Base-by-base conservation (phyloP, 1,284 basidiomycete species). In the Cryptococcus sp. region DNA sequence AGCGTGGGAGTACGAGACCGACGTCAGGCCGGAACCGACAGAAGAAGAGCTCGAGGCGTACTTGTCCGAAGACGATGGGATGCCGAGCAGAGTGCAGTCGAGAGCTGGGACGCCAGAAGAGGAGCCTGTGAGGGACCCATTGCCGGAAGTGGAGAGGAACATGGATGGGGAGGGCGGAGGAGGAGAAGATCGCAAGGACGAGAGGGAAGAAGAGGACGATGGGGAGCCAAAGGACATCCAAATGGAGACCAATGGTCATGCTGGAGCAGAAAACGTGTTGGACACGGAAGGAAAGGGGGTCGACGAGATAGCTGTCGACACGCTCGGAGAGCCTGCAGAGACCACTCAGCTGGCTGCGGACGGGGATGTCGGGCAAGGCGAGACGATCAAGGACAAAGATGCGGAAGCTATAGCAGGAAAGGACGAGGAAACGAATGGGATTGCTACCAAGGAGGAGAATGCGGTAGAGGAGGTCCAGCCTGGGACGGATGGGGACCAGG, bases 1-100 rank as follows among this genome's bases (percentile, higher is more conserved):
- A 21, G 62, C 66, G 2, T 71, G 69, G 69, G 39, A 36, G 34
- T n/a, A 14, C 9, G 34, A 14, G 6, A 19, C 34, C 14, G 14
- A 37, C 37, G 18, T 34, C 34, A 36, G 9, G 34, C 34, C 34
- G 14, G 34, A 36, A n/a, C 34, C 28, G 22, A 47, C 31, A 34
- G 21, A 18, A 18, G 25, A 45, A 31, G 14, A 7, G 28, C 28
- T 7, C 7, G 28, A 31, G 28, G 28, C 28, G 7, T 7, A 31
- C 14, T 7, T 31, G 28, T 7, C 7, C 7, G 9, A 31, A 31
- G 14, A 21, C 24, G 25, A 38, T n/a, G n/a, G n/a, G n/a, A n/a
- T n/a, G n/a, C n/a, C n/a, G n/a, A n/a, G n/a, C n/a, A n/a, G n/a
- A n/a, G n/a, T n/a, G n/a, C n/a, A n/a, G n/a, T n/a, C n/a, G n/a